Evolutionary conservation across 106 monocot species (phyloP).

Genomic region (Platanthera guangdongensis): DNA sequence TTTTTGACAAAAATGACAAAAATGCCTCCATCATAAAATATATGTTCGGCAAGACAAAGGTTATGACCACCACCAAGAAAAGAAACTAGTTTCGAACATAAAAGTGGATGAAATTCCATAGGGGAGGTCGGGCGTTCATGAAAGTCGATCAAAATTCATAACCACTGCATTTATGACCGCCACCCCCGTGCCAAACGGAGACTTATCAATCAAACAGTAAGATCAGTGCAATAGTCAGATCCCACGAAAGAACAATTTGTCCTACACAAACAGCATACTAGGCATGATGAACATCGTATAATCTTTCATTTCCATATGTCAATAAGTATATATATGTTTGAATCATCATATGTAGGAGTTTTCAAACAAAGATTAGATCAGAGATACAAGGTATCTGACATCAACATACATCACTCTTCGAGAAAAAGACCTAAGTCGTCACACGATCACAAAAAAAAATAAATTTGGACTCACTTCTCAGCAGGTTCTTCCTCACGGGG

Average conservation of each 20-base stretch:
- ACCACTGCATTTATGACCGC: too few species aligned
- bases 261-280: neutral
- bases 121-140: too few species aligned
- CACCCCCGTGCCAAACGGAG: too few species aligned
- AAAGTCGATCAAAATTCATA: too few species aligned
- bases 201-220: neutral
- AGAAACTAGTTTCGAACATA: too few species aligned
- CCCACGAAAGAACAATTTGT: neutral
- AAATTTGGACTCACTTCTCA: slow-evolving; percentile 1
- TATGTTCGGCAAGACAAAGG: too few species aligned
- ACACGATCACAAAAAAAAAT: neutral
- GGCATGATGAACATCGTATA: neutral
- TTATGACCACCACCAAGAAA: too few species aligned
- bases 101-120: too few species aligned
- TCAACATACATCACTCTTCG: neutral
- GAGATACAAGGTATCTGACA: neutral
- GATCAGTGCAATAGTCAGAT: neutral
- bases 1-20: too few species aligned
- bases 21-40: too few species aligned
- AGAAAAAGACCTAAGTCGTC: neutral
- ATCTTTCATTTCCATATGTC: neutral
- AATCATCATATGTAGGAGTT: neutral
- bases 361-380: neutral
- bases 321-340: neutral
- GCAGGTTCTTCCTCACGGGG: neutral